Evolutionary conservation across 768 basidiomycete species (phyloP).

Genomic region (Boletus subcaerulescens): DNA sequence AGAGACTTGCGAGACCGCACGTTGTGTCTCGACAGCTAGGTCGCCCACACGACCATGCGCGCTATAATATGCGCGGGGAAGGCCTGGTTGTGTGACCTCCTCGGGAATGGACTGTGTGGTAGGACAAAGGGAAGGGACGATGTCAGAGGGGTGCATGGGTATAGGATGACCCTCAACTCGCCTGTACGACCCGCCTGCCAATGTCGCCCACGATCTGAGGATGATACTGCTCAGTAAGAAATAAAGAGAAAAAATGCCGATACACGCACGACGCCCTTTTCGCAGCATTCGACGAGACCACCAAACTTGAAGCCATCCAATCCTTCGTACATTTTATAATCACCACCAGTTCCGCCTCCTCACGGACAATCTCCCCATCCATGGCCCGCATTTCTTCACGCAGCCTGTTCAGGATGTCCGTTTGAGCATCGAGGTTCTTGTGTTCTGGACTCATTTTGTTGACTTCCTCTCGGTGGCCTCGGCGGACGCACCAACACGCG

Average conservation of each 20-base stretch:
- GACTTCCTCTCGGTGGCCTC: conserved; percentile 88
- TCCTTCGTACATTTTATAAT: conserved; percentile 68
- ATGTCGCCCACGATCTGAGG: conserved; percentile 47
- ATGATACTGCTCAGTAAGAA: background rate
- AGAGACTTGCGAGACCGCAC: conserved; percentile 49
- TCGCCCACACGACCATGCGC: conserved; percentile 61
- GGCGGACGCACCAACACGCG: conserved; percentile 62
- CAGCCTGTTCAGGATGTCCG: conserved; percentile 64
- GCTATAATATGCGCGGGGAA: conserved; percentile 68
- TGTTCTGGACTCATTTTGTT: conserved; percentile 87
- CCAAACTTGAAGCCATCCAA: conserved; percentile 86
- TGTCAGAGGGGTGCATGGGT: conserved; percentile 1
- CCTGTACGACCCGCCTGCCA: conserved; percentile 46
- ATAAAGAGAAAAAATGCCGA: background rate
- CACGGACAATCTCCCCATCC: conserved; percentile 80
- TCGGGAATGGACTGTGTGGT: conserved; percentile 67
- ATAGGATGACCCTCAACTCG: conserved; percentile 8
- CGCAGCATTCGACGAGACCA: conserved; percentile 77
- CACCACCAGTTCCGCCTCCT: conserved; percentile 77
- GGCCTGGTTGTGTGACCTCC: conserved; percentile 76
- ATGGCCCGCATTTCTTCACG: conserved; percentile 73
- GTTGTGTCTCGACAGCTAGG: conserved; percentile 61
- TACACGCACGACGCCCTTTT: conserved; percentile 62
- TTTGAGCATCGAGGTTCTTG: conserved; percentile 76
- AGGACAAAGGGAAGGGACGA: background rate